These are phyloP conservation scores for Daldinia loculata DNA, from an alignment of 495 filamentous ascomycete species.

Conservation along the genomic window DNA sequence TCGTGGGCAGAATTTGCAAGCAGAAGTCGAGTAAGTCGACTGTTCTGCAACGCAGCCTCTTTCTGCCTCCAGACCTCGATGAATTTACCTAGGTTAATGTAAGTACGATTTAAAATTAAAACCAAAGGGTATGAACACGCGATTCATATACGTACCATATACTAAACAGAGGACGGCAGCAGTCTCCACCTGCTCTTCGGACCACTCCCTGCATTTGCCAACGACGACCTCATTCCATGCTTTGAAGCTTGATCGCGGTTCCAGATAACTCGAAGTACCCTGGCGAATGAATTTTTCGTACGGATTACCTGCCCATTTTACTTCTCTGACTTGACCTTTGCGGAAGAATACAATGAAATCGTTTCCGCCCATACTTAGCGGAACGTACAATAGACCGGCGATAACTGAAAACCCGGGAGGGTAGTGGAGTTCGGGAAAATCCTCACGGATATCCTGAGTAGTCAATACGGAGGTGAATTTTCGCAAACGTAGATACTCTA, in stretches of 20 bases:
- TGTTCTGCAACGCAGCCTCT: slow-evolving; percentile 83
- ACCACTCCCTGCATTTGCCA: slow-evolving; percentile 79
- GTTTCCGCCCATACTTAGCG: slow-evolving; percentile 74
- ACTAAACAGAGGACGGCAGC: slow-evolving; percentile 89
- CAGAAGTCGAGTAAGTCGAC: slow-evolving; percentile 79
- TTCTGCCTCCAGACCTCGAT: slow-evolving; percentile 95
- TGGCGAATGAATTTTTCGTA: slow-evolving; percentile 79
- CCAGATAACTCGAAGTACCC: slow-evolving; percentile 74
- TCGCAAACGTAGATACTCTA: slow-evolving; percentile 85
- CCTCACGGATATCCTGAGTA: slow-evolving; percentile 77
- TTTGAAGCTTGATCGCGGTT: slow-evolving; percentile 80
- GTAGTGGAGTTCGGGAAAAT: slow-evolving; percentile 87
- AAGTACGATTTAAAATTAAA: neutral
- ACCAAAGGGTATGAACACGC: neutral
- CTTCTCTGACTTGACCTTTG: slow-evolving; percentile 77
- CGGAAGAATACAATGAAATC: slow-evolving; percentile 97
- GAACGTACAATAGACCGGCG: slow-evolving; percentile 85
- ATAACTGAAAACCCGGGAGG: slow-evolving; percentile 80
- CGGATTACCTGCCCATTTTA: slow-evolving; percentile 94
- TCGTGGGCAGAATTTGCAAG: slow-evolving; percentile 95
- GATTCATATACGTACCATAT: slow-evolving; percentile 72
- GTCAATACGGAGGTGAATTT: slow-evolving; percentile 78
- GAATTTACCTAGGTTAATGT: slow-evolving; percentile 56
- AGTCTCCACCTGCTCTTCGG: slow-evolving; percentile 80
- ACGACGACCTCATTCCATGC: slow-evolving; percentile 79